Evolutionary conservation across 1,139 yeast species (phyloP), one percentile per base, ranked within the genome.

Genomic region (Candida glucosophila): DNA sequence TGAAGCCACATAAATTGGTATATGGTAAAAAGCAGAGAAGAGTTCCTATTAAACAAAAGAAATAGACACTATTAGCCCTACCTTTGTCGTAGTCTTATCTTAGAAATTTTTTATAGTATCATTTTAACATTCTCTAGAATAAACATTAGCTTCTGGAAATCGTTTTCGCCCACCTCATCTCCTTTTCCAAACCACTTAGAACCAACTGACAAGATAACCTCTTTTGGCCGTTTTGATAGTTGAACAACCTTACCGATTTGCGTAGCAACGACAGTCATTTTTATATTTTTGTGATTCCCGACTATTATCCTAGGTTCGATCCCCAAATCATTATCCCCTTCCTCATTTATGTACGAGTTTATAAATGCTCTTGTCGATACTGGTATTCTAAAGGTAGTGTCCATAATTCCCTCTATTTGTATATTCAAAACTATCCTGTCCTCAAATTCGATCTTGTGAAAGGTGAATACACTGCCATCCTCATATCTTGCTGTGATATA

Each of bases 1-100:
- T 85, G 90, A 76, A 72, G 44, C 85, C 95, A 22, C 93, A 92
- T 45, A 73, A 77, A 50, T 71, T 86, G 47, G 73, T 72, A 26
- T 77, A 73, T 65, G 95, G 95, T 16, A 52, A 66, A 30, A 67
- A 70, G 46, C 79, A 77, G 52, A 73, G 93, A 58, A 52, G 64
- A 29, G 90, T 81, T 23, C 76, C 88, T 11, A 67, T 65, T 9
- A 80, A 77, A 53, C 67, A 59, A 35, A 73, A 72, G 49, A 68
- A 56, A 37, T 29, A 24, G 23, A 13, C 12, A 14, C 18, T 10
- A 8, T n/a, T 11, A 19, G 14, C 12, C 12, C n/a, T n/a, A n/a
- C n/a, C 8, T 12, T 20, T 15, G 20, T 24, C 20, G 22, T 24
- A 24, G n/a, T n/a, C n/a, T n/a, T n/a, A n/a, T n/a, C n/a, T n/a